phyloP scores from a whole-genome alignment of 2,329 filamentous ascomycete species.

The Chrysoporthe cubensis region DNA sequence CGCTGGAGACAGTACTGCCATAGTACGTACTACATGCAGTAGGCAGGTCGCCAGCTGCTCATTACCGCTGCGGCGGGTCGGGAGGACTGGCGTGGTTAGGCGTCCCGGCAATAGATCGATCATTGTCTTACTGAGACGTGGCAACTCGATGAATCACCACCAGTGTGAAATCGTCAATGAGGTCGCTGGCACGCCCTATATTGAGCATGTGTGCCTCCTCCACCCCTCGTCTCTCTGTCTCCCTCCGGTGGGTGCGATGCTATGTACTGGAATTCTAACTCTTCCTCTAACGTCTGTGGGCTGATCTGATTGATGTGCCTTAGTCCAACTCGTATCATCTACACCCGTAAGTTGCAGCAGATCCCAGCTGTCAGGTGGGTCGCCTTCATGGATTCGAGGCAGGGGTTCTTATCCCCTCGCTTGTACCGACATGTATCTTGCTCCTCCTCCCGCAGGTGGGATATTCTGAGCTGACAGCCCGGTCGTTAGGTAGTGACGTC shows the following conservation, averaged over 20 bases:
- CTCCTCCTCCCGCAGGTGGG: neutral
- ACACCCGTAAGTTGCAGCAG: neutral
- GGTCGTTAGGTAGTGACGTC: conserved; percentile 11
- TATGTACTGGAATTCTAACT: too few species aligned
- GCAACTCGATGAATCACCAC: conserved; percentile 12
- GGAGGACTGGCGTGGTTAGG: neutral
- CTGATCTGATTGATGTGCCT: neutral
- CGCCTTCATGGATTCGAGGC: neutral
- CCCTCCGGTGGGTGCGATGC: neutral
- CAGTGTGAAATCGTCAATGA: neutral
- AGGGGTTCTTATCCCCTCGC: neutral
- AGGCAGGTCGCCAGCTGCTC: neutral
- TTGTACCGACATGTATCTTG: conserved; percentile 6
- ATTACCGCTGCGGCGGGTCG: conserved; percentile 10
- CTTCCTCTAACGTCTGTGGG: too few species aligned
- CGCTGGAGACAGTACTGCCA: neutral
- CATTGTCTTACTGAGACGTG: neutral
- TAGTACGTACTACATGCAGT: neutral
- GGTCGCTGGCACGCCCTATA: neutral
- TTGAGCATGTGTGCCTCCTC: neutral
- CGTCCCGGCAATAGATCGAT: neutral
- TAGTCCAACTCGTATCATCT: neutral
- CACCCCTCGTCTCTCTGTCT: neutral
- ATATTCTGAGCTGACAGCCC: conserved; percentile 8
- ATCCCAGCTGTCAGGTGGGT: neutral